Evolutionary conservation across 805 yeast genomes (phyloP).

Genomic region (Vanderwaltozyma verrucispora): DNA sequence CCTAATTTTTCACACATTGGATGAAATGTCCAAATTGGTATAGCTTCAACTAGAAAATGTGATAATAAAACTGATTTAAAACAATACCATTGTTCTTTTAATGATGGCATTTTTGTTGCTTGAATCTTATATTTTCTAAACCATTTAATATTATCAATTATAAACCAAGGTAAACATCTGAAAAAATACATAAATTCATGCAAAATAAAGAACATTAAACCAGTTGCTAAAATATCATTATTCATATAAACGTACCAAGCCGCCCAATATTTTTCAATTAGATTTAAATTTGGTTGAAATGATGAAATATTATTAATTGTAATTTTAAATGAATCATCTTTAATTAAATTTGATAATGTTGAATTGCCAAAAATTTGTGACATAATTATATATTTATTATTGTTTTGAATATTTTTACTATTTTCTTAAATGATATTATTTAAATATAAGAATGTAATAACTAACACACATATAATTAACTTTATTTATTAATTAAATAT

Average conservation of each 20-base stretch:
- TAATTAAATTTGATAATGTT: conserved; percentile 12
- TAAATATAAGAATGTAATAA: too few relatives aligned
- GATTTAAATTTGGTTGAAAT: conserved; percentile 33
- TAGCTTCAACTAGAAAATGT: conserved; percentile 80
- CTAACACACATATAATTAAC: too few relatives aligned
- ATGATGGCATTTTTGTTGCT: conserved; percentile 62
- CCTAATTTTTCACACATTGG: conserved; percentile 73
- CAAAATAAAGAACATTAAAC: conserved; percentile 59
- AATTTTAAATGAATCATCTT: conserved; percentile 5
- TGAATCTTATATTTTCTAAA: conserved; percentile 80
- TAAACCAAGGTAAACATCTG: conserved; percentile 80
- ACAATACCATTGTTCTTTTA: conserved; percentile 83
- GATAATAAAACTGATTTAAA: conserved; percentile 67
- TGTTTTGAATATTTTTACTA: too few relatives aligned
- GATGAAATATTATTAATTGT: conserved; percentile 21
- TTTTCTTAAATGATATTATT: too few relatives aligned
- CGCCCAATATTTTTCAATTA: conserved; percentile 72
- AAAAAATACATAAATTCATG: conserved; percentile 87
- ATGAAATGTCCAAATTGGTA: conserved; percentile 93
- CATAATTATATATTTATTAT: conserved; percentile 2
- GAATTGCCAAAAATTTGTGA: conserved; percentile 22
- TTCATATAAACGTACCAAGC: conserved; percentile 67
- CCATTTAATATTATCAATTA: conserved; percentile 69
- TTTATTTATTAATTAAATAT: too few relatives aligned
- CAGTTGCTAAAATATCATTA: conserved; percentile 84